Evolutionary conservation across 768 basidiomycete species (phyloP), one percentile per base, ranked within the genome.

Genomic region (Mycena filopes): DNA sequence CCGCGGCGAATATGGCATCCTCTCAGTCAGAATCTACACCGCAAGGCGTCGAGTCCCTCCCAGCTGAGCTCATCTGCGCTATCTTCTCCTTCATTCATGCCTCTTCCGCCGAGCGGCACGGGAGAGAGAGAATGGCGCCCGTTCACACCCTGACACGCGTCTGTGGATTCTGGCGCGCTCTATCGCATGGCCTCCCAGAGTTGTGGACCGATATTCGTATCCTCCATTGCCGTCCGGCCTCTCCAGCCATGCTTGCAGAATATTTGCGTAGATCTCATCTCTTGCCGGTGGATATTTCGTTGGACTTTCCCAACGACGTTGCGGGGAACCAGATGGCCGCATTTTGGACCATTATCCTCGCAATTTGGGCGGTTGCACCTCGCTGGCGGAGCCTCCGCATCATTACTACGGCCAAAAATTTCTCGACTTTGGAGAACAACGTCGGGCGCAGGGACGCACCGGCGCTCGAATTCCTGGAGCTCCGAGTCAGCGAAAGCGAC

Each of bases 181-280:
- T 65, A 41, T 10, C 63, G 3, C 55, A 59, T 1, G 38, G 12
- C 7, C 49, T 59, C 25, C 43, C 56, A 4, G 55, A 57, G 12
- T 49, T 65, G 2, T 65, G 63, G 63, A 65, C 42, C 18, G 56
- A 65, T 20, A 54, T 65, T n/a, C 56, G 49, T 1, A 46, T 65
- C 42, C 47, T 53, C 20, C 56, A 59, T 20, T 59, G 48, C 43
- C 50, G 55, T 7, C 13, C 56, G 21, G 49, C 42, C 9, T 49
- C 51, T 11, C n/a, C 36, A 9, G 63, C 45, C 5, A 58, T 45
- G 45, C 6, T 65, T 25, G 26, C 29, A 36, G 50, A 65, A 47
- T 47, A 26, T 47, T 10, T 59, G 10, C 43, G 50, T 16, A 40
- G 63, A 40, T 65, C 63, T 5, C 25, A 10, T 3, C 12, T 15